Conservation (phyloP, 163 green algal genomes). For the Smithsoniella earleae region DNA sequence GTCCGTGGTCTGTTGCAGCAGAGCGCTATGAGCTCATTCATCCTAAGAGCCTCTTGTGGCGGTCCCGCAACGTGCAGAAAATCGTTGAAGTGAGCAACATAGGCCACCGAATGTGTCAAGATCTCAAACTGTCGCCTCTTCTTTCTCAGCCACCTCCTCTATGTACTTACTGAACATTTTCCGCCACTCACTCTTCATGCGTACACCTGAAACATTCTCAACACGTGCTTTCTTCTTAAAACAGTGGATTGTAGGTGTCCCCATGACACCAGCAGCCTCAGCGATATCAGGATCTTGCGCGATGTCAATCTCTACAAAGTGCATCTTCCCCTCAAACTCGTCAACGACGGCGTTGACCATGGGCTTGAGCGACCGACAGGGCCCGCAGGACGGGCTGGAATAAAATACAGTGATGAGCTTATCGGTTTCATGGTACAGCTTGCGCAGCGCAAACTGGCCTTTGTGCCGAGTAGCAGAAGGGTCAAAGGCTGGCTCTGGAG, state of each 20-base stretch:
- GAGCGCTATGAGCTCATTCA: too few relatives aligned
- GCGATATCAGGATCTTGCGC: slow-evolving; percentile 87
- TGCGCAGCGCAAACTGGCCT: slow-evolving; percentile 85
- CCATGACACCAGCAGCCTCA: slow-evolving; percentile 77
- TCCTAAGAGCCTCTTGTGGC: too few relatives aligned
- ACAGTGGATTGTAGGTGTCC: slow-evolving; percentile 83
- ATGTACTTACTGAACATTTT: slow-evolving; percentile 56
- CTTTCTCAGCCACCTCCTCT: slow-evolving; percentile 10
- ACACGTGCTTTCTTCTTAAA: slow-evolving; percentile 87
- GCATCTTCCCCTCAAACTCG: slow-evolving; percentile 71
- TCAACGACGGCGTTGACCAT: slow-evolving; percentile 86
- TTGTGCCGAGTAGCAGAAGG: slow-evolving; percentile 46
- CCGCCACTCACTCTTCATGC: slow-evolving; percentile 92
- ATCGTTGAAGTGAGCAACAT: too few relatives aligned
- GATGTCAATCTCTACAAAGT: slow-evolving; percentile 95
- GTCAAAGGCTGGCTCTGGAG: slow-evolving; percentile 45
- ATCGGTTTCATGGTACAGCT: slow-evolving; percentile 93
- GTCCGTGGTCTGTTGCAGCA: too few relatives aligned
- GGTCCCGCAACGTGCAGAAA: too few relatives aligned
- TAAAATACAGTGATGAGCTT: slow-evolving; percentile 86
- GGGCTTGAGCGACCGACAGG: slow-evolving; percentile 91
- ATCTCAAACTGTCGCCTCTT: not conserved
- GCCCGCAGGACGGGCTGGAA: slow-evolving; percentile 84
- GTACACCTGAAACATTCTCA: slow-evolving; percentile 74
- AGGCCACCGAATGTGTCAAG: too few relatives aligned